Conservation (phyloP, 1,284 basidiomycete species). For the Fomitopsis pinicola region DNA sequence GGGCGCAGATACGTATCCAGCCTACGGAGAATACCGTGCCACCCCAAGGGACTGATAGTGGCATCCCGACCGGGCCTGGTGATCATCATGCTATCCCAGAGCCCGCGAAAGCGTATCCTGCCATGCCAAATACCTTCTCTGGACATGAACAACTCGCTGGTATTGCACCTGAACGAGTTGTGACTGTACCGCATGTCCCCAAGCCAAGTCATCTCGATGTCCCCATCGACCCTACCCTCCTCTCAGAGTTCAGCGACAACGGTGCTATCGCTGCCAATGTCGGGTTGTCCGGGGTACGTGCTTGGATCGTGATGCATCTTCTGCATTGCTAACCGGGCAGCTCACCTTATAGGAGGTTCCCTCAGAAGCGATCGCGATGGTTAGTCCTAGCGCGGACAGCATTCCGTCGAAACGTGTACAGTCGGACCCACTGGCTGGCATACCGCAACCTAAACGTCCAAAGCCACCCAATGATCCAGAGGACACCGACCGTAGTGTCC, state of each 20-base stretch:
- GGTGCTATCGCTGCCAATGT: neutral
- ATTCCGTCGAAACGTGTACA: conserved; percentile 5
- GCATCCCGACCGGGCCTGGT: too few species aligned
- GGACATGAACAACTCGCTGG: neutral
- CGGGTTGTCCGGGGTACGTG: neutral
- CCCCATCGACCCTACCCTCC: neutral
- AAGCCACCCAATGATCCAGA: conserved; percentile 12
- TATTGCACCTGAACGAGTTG: neutral
- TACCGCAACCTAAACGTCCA: conserved; percentile 19
- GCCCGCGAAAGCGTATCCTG: too few species aligned
- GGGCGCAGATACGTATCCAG: too few species aligned
- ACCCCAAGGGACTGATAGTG: too few species aligned
- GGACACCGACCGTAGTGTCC: conserved; percentile 5
- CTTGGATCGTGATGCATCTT: neutral
- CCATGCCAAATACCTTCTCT: neutral
- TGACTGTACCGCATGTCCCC: neutral
- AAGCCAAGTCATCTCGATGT: neutral
- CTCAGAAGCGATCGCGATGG: neutral
- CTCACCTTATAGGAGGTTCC: too few species aligned
- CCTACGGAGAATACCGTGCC: too few species aligned
- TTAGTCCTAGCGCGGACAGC: neutral
- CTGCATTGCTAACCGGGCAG: neutral
- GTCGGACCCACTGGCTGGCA: conserved; percentile 11
- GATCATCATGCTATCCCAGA: too few species aligned
- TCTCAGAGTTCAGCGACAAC: neutral